Conservation (phyloP, 2,329 filamentous ascomycete genomes). For the Malbranchea cinnamomea region DNA sequence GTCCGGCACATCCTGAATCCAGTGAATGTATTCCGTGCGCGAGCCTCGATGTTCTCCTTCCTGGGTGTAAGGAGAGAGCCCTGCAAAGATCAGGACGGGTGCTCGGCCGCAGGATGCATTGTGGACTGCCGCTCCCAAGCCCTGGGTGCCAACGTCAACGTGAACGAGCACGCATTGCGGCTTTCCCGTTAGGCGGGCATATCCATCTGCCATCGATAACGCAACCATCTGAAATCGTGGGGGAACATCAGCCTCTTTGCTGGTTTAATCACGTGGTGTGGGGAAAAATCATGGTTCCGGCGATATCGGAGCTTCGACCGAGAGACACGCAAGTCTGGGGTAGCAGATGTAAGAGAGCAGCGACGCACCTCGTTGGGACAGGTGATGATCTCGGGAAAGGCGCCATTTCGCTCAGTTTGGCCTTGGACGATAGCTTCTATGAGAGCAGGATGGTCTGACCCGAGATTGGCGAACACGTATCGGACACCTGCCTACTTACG, state of each 20-base stretch:
- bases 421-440: conserved; percentile 70
- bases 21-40: conserved; percentile 75
- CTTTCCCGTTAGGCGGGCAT: conserved; percentile 54
- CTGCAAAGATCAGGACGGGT: conserved; percentile 64
- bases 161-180: conserved; percentile 68
- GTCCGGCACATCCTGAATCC: conserved; percentile 72
- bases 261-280: conserved; percentile 4
- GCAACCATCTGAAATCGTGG: conserved; percentile 53
- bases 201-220: conserved; percentile 71
- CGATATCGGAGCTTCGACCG: conserved; percentile 5
- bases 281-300: conserved; percentile 5
- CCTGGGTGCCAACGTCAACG: conserved; percentile 70
- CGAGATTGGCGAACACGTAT: conserved; percentile 39
- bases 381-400: conserved; percentile 60
- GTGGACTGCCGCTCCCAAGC: conserved; percentile 61
- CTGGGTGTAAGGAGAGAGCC: conserved; percentile 59
- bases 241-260: conserved; percentile 6
- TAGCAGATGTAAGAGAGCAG: background rate
- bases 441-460: conserved; percentile 54
- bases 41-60: conserved; percentile 64
- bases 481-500: conserved; percentile 31
- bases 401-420: conserved; percentile 47
- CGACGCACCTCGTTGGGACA: conserved; percentile 58
- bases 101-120: conserved; percentile 62
- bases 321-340: background rate